A percentile compares a stretch with the other conserved stretches of the same genome.
Evolutionary conservation across 805 yeast species (phyloP).

Genomic region (Lipomyces lipofer): DNA sequence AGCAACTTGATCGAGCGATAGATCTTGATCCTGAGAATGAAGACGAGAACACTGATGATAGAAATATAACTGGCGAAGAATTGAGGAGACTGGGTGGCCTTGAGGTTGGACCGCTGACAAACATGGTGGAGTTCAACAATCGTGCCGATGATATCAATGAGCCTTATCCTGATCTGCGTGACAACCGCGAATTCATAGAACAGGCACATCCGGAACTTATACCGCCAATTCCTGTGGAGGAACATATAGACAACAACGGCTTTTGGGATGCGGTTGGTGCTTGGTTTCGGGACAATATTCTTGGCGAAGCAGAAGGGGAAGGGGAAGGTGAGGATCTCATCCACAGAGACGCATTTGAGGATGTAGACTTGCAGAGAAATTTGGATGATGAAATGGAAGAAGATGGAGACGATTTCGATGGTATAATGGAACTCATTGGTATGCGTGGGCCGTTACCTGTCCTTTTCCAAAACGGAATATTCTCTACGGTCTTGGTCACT

Average conservation of each 20-base stretch:
- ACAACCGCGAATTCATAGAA: neutral
- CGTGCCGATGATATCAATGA: neutral
- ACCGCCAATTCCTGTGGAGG: neutral
- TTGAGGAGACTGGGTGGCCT: neutral
- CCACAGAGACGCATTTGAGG: constrained; percentile 3
- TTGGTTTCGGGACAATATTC: constrained; percentile 19
- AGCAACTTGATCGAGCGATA: neutral
- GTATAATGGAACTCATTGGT: constrained; percentile 37
- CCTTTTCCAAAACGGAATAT: constrained; percentile 31
- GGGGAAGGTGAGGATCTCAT: constrained; percentile 4
- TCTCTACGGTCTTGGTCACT: constrained; percentile 29
- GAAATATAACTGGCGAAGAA: neutral
- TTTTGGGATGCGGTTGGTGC: constrained; percentile 18
- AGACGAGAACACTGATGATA: neutral
- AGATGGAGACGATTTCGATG: constrained; percentile 36
- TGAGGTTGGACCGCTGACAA: neutral
- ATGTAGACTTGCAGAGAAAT: constrained; percentile 15
- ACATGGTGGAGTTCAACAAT: neutral
- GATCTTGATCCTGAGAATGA: too few species aligned
- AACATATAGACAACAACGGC: constrained; percentile 5
- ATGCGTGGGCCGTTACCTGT: constrained; percentile 33
- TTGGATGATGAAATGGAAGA: constrained; percentile 29
- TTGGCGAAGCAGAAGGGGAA: constrained; percentile 10
- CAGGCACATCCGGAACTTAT: neutral
- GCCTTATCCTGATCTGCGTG: neutral